Conservation (phyloP, 768 basidiomycete genomes). For the Phylloporus sp. region DNA sequence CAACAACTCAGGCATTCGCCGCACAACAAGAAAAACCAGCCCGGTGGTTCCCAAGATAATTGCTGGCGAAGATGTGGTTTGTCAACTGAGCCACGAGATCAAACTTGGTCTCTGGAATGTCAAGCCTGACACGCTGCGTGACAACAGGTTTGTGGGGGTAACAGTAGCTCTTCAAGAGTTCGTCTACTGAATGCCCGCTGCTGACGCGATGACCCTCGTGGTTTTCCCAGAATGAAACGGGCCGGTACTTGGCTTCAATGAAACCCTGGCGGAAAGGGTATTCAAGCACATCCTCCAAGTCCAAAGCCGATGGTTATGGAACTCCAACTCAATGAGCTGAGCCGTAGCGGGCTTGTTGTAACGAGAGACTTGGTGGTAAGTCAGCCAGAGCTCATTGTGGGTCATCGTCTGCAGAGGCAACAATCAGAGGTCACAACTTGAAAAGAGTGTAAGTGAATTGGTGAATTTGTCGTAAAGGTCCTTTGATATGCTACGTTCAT, state of each 20-base stretch:
- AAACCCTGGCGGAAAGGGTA: constrained; percentile 44
- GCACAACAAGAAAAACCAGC: background rate
- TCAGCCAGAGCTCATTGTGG: constrained; percentile 44
- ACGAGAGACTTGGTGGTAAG: constrained; percentile 46
- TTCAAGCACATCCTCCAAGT: constrained; percentile 49
- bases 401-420: constrained; percentile 18
- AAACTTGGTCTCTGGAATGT: constrained; percentile 29
- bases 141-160: constrained; percentile 36
- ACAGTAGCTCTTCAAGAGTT: constrained; percentile 33
- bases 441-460: background rate
- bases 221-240: constrained; percentile 44
- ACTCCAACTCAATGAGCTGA: constrained; percentile 46
- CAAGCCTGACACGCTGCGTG: constrained; percentile 43
- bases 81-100: constrained; percentile 37
- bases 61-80: constrained; percentile 43
- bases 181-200: constrained; percentile 34
- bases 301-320: constrained; percentile 38
- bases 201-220: constrained; percentile 37
- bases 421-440: background rate
- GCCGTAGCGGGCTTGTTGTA: constrained; percentile 38
- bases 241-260: constrained; percentile 40
- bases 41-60: constrained; percentile 33
- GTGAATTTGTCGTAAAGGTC: background rate
- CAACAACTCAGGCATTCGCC: background rate
- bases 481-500: constrained; percentile 8